These are phyloP conservation scores for Pleurotus eryngii DNA, from an alignment of 768 basidiomycete species.

Conservation along the genomic window DNA sequence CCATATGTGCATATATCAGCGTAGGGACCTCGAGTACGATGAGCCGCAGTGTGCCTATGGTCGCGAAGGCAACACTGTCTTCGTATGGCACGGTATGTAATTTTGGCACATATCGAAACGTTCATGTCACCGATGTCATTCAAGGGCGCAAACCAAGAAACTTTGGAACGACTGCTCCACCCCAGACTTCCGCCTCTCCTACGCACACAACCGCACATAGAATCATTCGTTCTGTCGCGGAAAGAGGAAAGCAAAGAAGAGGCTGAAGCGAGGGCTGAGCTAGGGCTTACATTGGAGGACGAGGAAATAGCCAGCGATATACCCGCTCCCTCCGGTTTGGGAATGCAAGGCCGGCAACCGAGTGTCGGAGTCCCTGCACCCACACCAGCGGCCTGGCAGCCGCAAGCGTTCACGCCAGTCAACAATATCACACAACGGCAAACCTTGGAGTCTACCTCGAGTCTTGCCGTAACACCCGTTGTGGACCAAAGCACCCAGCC, in stretches of 20 bases:
- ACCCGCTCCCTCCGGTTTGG: no score
- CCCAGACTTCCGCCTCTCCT: conserved; percentile 78
- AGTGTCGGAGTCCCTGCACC: no score
- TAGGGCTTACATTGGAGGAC: conserved; percentile 30
- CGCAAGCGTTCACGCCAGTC: no score
- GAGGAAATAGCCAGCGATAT: neutral
- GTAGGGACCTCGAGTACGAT: conserved; percentile 55
- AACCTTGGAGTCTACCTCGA: no score
- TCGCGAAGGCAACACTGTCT: conserved; percentile 37
- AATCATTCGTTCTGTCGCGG: conserved; percentile 56
- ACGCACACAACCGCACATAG: conserved; percentile 61
- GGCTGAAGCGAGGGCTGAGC: conserved; percentile 35
- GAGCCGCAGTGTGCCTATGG: conserved; percentile 58
- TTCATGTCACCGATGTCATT: neutral
- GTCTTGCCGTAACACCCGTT: no score
- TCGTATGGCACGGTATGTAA: conserved; percentile 24
- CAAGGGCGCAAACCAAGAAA: neutral
- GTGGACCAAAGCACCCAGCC: no score
- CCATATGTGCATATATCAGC: conserved; percentile 44
- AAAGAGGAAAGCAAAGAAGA: conserved; percentile 69
- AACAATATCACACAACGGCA: no score
- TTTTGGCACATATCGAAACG: neutral
- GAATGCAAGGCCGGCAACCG: no score
- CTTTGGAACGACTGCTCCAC: conserved; percentile 60
- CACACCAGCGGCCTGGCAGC: no score